A percentile compares a stretch with the other conserved stretches of the same genome.
phyloP scores from a whole-genome alignment of 108 stramenopile species.

The Skeletonema grethae region DNA sequence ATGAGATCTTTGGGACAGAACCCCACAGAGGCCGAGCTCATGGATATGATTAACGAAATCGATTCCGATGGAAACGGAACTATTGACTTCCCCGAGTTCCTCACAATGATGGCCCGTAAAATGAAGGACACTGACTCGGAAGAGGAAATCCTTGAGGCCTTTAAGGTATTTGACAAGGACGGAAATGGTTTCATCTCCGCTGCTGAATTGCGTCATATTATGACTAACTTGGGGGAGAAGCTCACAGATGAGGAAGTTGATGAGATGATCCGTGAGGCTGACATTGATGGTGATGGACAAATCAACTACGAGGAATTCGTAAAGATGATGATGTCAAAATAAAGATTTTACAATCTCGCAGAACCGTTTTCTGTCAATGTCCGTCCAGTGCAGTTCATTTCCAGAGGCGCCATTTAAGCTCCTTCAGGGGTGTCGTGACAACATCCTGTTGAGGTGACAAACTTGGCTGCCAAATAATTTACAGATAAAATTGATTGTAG shows the following conservation, averaged over 20 bases:
- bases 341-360: conserved; percentile 38
- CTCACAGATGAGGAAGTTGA: conserved; percentile 99
- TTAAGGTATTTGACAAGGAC: conserved; percentile 99
- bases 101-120: conserved; percentile 99
- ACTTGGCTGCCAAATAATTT: neutral
- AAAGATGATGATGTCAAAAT: conserved; percentile 99
- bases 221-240: conserved; percentile 99
- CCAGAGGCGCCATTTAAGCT: conserved; percentile 1
- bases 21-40: conserved; percentile 99
- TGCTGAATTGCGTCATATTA: conserved; percentile 99
- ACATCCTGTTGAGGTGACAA: neutral
- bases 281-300: conserved; percentile 99
- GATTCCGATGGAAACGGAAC: conserved; percentile 99
- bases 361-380: neutral
- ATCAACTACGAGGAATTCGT: conserved; percentile 99
- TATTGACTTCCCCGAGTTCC: conserved; percentile 99
- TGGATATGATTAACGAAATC: conserved; percentile 99
- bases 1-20: conserved; percentile 99
- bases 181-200: conserved; percentile 99
- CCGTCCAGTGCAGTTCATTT: conserved; percentile 1
- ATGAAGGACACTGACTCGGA: conserved; percentile 99
- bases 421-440: neutral
- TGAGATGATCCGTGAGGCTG: conserved; percentile 99
- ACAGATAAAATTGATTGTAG: neutral
- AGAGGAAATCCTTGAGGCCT: conserved; percentile 99